Evolutionary conservation across 73 alveolate species (phyloP).

Genomic region (Paramecium tetraurelia): DNA sequence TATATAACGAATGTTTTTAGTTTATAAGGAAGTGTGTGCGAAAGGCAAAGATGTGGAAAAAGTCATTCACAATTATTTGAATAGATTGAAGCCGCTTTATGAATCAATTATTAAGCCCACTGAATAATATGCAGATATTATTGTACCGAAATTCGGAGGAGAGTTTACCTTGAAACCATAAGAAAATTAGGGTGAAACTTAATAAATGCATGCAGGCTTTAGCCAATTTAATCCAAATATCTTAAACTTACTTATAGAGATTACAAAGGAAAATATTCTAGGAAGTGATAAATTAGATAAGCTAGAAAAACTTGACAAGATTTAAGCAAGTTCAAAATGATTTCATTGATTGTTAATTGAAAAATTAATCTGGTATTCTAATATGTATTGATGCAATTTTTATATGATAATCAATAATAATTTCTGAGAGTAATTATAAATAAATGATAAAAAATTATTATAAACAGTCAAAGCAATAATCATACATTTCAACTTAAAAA

Average conservation of each 20-base stretch:
- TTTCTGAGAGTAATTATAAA: background rate
- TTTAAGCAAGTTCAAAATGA: background rate
- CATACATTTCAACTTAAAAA: background rate
- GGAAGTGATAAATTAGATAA: background rate
- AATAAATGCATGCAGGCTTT: background rate
- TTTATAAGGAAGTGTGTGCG: background rate
- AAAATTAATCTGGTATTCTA: background rate
- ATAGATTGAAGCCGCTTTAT: conserved; percentile 89
- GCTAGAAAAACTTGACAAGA: background rate
- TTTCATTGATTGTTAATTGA: background rate
- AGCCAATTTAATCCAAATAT: background rate
- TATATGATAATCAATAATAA: background rate
- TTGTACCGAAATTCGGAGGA: conserved; percentile 70
- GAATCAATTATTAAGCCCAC: conserved; percentile 88
- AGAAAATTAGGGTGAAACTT: background rate
- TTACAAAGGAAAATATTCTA: background rate
- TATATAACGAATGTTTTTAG: background rate
- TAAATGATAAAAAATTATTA: conserved; percentile 14
- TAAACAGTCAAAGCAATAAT: background rate
- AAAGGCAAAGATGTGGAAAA: background rate
- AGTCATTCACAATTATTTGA: background rate
- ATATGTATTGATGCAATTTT: background rate
- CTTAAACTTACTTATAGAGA: background rate
- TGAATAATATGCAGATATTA: conserved; percentile 88
- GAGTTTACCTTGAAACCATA: background rate